Conservation (phyloP, 2,329 filamentous ascomycete genomes). For the Biscogniauxia marginata region DNA sequence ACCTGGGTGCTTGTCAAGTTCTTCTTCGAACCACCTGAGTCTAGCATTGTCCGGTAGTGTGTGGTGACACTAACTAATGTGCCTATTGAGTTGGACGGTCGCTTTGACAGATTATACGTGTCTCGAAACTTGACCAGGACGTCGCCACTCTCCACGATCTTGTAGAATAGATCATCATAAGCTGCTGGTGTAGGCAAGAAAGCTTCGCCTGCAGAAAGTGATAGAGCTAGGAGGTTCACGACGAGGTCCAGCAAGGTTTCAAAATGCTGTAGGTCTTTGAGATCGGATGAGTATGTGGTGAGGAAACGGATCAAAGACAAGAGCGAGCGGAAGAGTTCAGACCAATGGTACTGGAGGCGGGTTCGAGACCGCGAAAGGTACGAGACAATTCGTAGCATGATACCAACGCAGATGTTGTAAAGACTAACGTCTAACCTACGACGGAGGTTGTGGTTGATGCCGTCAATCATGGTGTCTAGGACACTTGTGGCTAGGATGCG, state of each 20-base stretch:
- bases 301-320: slow-evolving; percentile 88
- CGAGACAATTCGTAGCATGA: slow-evolving; percentile 79
- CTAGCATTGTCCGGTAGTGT: slow-evolving; percentile 83
- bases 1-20: slow-evolving; percentile 82
- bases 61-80: slow-evolving; percentile 78
- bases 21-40: slow-evolving; percentile 25
- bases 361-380: slow-evolving; percentile 80
- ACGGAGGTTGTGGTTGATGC: slow-evolving; percentile 89
- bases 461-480: slow-evolving; percentile 85
- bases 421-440: slow-evolving; percentile 80
- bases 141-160: slow-evolving; percentile 89
- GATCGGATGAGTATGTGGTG: slow-evolving; percentile 77
- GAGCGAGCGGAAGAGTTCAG: slow-evolving; percentile 87
- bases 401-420: slow-evolving; percentile 78
- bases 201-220: slow-evolving; percentile 81
- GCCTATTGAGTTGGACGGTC: slow-evolving; percentile 70
- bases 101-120: slow-evolving; percentile 62
- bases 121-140: slow-evolving; percentile 79
- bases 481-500: slow-evolving; percentile 73
- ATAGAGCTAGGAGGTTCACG: slow-evolving; percentile 79
- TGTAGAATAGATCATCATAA: slow-evolving; percentile 98
- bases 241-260: slow-evolving; percentile 72
- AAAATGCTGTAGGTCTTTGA: slow-evolving; percentile 68
- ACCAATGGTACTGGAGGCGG: slow-evolving; percentile 88
- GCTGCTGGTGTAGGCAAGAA: slow-evolving; percentile 85